Conservation (phyloP, 2,329 filamentous ascomycete genomes). For the Mycosphaerella sp. region DNA sequence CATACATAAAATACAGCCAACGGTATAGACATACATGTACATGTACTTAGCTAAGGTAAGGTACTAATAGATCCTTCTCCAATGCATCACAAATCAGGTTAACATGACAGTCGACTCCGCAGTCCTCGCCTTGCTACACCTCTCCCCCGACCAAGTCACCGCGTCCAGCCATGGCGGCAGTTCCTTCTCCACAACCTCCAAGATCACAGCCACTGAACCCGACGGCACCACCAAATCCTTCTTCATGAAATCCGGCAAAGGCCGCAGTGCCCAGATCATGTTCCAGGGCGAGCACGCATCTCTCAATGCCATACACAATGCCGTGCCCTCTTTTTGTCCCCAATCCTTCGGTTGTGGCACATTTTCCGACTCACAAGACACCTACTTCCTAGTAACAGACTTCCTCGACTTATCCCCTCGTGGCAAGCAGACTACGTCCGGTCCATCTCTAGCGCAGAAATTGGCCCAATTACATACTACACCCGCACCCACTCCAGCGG, state of each 20-base stretch:
- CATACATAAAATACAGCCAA: too few species aligned
- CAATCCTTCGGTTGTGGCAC: constrained; percentile 65
- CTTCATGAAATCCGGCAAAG: constrained; percentile 67
- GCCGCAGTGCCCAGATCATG: constrained; percentile 58
- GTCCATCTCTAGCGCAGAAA: constrained; percentile 62
- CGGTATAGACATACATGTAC: too few species aligned
- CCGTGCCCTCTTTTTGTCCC: constrained; percentile 70
- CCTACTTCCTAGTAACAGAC: constrained; percentile 62
- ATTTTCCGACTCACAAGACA: constrained; percentile 44
- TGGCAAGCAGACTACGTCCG: constrained; percentile 23
- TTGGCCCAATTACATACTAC: constrained; percentile 73
- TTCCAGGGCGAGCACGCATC: constrained; percentile 76
- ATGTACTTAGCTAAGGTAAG: too few species aligned
- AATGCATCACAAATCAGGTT: too few species aligned
- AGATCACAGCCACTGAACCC: constrained; percentile 44
- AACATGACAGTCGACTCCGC: constrained; percentile 51
- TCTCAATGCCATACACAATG: constrained; percentile 69
- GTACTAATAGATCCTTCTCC: too few species aligned
- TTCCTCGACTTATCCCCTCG: constrained; percentile 61
- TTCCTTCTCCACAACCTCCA: constrained; percentile 57
- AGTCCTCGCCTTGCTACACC: constrained; percentile 54
- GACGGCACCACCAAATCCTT: constrained; percentile 51
- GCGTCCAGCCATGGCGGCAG: constrained; percentile 62
- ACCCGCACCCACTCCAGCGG: constrained; percentile 59
- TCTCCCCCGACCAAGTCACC: constrained; percentile 51